phyloP scores from a whole-genome alignment of 768 basidiomycete species.

The Tremella mesenterica region DNA sequence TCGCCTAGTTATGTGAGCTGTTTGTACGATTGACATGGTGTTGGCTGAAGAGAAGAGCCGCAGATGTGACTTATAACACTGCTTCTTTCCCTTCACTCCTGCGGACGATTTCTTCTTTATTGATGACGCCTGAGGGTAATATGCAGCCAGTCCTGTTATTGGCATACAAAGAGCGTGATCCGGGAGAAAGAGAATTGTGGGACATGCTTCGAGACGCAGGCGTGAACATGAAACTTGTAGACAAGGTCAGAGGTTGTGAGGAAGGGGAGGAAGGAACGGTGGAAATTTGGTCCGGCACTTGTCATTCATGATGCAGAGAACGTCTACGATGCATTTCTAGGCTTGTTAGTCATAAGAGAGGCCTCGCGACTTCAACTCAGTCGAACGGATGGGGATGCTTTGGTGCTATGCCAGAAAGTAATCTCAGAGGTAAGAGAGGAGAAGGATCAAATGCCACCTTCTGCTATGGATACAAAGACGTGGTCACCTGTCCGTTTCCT shows the following conservation, averaged over 20 bases:
- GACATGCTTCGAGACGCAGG: constrained; percentile 51
- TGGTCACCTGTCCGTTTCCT: no score
- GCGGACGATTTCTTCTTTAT: constrained; percentile 55
- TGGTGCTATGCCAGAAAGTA: neutral
- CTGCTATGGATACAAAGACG: no score
- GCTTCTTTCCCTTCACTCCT: constrained; percentile 70
- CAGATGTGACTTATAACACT: constrained; percentile 88
- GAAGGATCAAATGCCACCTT: neutral
- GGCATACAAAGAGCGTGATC: constrained; percentile 80
- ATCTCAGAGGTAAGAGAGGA: neutral
- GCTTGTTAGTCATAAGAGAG: no score
- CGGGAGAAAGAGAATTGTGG: constrained; percentile 69
- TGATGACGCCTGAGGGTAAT: constrained; percentile 30
- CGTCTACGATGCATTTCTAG: no score
- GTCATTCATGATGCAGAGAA: neutral
- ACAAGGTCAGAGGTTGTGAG: constrained; percentile 54
- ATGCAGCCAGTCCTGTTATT: constrained; percentile 50
- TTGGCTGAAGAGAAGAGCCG: constrained; percentile 56
- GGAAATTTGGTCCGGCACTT: constrained; percentile 35
- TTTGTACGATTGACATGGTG: neutral
- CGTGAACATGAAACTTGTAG: constrained; percentile 55
- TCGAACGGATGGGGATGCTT: no score
- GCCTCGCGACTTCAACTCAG: no score
- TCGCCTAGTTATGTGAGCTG: constrained; percentile 62
- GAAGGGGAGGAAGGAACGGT: constrained; percentile 49